A percentile compares a stretch with the other conserved stretches of the same genome.
These are phyloP conservation scores for Sequoiadendron giganteum DNA, from an alignment of 75 land plant species.

Conservation along the genomic window DNA sequence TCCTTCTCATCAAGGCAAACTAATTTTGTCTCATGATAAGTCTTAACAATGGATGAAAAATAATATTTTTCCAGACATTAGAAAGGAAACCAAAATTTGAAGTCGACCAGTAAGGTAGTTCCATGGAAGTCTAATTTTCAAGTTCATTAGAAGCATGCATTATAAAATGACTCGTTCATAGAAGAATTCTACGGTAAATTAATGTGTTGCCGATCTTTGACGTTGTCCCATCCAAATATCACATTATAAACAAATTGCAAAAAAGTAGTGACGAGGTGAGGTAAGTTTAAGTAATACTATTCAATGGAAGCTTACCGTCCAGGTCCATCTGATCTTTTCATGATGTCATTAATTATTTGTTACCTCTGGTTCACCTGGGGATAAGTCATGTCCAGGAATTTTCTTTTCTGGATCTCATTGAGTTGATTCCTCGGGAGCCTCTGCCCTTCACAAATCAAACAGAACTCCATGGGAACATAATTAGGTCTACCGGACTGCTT, in stretches of 20 bases:
- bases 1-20: not conserved
- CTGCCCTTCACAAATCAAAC: slow-evolving; percentile 36
- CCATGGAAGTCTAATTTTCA: too few relatives aligned
- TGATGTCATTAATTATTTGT: slow-evolving; percentile 18
- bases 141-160: not conserved
- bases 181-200: not conserved
- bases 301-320: slow-evolving; percentile 23
- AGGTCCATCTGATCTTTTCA: slow-evolving; percentile 36
- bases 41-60: not conserved
- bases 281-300: not conserved
- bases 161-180: not conserved
- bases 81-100: not conserved
- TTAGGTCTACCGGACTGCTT: slow-evolving; percentile 13
- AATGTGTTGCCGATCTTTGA: not conserved
- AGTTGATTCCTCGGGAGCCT: slow-evolving; percentile 29
- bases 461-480: slow-evolving; percentile 68
- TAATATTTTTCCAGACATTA: not conserved
- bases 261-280: too few relatives aligned
- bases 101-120: not conserved
- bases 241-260: too few relatives aligned
- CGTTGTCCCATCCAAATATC: too few relatives aligned
- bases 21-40: not conserved
- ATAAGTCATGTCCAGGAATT: not conserved
- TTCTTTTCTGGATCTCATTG: not conserved
- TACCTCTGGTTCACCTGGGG: slow-evolving; percentile 22